Evolutionary conservation across 768 basidiomycete species (phyloP), one percentile per base, ranked within the genome.

Genomic region (Pleurotus giganteus): DNA sequence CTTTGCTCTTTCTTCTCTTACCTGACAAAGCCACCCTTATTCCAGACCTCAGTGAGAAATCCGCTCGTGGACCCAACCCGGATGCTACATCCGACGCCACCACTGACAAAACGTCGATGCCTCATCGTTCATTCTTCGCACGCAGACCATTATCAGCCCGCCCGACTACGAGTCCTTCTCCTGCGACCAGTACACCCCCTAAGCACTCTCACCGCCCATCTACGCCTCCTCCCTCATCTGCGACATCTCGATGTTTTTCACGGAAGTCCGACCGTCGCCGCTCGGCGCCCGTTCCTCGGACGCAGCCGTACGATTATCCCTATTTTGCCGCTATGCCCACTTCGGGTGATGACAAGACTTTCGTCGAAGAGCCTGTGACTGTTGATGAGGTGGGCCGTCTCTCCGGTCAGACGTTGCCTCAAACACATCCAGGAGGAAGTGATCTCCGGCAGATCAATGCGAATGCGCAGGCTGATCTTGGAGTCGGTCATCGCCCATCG

Each of bases 311-410:
- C 21, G 49, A 51, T 36, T 51, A 51, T 51, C 49, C 49, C 13
- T 51, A 51, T 24, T 51, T 51, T 26, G 49, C 49, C 23, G 49
- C 49, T 37, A 51, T 51, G 49, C 49, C 49, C 37, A 36, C 34
- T 7, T 4, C 49, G 21, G 13, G 17, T 28, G 49, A 51, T 51
- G 34, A 51, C 9, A 15, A 15, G 31, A 34, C 13, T 37, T 23
- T 39, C 7, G 34, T 37, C 8, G 34, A 34, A 13, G 49, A 36
- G 49, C 31, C 15, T 12, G 31, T 13, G 15, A 11, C 46, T 9
- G 46, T 29, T n/a, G 49, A 51, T 51, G 49, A 51, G 21, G 6
- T 51, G 29, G 49, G 49, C 37, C 49, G 34, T n/a, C 34, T 15
- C n/a, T n/a, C 23, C 8, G 34, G 19, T 37, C 49, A 19, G 17